phyloP scores from a whole-genome alignment of 768 basidiomycete species.

The Cystofilobasidium macerans region DNA sequence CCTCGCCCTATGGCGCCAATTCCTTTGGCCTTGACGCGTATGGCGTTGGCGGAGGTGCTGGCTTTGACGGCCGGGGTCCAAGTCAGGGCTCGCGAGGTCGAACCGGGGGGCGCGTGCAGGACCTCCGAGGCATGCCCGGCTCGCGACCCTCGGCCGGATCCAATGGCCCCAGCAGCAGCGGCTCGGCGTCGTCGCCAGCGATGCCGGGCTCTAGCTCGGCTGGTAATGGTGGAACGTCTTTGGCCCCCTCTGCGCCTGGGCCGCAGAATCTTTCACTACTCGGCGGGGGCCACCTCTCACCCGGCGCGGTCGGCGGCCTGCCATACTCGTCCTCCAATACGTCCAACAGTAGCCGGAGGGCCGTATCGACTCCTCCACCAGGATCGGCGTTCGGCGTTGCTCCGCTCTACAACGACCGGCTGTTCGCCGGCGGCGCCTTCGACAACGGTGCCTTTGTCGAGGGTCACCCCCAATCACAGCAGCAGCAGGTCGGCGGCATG shows the following conservation, averaged over 20 bases:
- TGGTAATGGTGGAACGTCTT: background rate
- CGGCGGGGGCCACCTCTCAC: background rate
- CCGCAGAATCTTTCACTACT: background rate
- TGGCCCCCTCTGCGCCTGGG: too few relatives aligned
- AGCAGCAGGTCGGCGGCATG: background rate
- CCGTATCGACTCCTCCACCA: conserved; percentile 17
- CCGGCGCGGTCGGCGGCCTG: background rate
- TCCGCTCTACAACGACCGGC: conserved; percentile 5
- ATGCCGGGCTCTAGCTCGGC: background rate
- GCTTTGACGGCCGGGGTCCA: background rate
- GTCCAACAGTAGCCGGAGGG: conserved; percentile 2
- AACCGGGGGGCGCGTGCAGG: background rate
- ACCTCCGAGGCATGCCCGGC: background rate
- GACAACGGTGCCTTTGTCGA: background rate
- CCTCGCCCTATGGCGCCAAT: background rate
- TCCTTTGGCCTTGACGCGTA: background rate
- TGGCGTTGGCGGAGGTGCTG: background rate
- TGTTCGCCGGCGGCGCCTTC: background rate
- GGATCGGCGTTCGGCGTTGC: background rate
- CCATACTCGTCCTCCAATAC: background rate
- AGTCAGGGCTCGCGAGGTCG: background rate
- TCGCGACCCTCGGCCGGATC: too few relatives aligned
- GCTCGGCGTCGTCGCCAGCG: background rate
- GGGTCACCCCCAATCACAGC: background rate
- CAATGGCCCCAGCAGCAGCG: too few relatives aligned